Evolutionary conservation across 1,284 basidiomycete genomes (phyloP).

Genomic region (Pseudozyma thailandica): DNA sequence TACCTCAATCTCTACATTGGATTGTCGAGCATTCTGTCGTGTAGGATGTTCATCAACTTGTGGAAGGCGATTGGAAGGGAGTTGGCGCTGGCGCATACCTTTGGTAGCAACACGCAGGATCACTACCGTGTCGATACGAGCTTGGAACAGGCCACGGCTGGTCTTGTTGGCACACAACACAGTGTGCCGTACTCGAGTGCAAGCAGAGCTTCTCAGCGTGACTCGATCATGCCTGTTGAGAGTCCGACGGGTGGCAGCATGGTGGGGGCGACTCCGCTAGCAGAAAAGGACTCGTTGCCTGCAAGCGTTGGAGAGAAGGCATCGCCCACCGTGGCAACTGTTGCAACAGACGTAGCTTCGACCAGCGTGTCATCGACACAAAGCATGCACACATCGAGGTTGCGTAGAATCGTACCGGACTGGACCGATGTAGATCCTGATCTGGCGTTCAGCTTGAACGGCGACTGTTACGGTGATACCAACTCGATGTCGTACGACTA

Average conservation of each 20-base stretch:
- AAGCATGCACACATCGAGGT: conserved; percentile 10
- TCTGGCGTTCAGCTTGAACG: conserved; percentile 42
- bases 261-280: conserved; percentile 1
- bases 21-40: conserved; percentile 43
- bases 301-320: conserved; percentile 10
- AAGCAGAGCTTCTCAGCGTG: not conserved
- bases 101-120: conserved; percentile 30
- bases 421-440: conserved; percentile 50
- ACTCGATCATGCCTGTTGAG: conserved; percentile 11
- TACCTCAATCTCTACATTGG: conserved; percentile 51
- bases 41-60: conserved; percentile 47
- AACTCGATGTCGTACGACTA: conserved; percentile 48
- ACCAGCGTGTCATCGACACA: conserved; percentile 10
- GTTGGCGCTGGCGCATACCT: conserved; percentile 43
- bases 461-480: conserved; percentile 38
- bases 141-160: conserved; percentile 26
- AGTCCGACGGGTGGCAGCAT: conserved; percentile 11
- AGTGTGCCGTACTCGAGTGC: conserved; percentile 4
- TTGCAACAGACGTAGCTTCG: not conserved
- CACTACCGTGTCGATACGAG: conserved; percentile 31
- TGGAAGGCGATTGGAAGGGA: conserved; percentile 53
- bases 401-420: conserved; percentile 37
- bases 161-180: conserved; percentile 17
- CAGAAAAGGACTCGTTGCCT: conserved; percentile 17
- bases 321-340: not conserved